Evolutionary conservation across 345 rosid species (phyloP).

Genomic region (Lepidium aucheri): DNA sequence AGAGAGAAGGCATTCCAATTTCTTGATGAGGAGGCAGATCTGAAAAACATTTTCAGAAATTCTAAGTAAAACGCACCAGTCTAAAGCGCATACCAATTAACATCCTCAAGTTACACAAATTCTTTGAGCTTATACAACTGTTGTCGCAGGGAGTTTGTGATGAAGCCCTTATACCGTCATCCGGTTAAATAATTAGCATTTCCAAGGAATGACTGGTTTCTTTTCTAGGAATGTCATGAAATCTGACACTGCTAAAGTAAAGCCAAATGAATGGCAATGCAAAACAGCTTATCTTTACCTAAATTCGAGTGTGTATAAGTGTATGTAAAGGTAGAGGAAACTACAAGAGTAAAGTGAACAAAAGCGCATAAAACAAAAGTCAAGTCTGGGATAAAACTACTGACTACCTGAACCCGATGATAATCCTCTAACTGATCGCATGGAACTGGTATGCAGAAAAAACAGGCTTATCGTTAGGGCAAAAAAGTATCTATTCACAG

Average conservation of each 20-base stretch:
- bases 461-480: neutral
- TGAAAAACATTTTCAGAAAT: too few species aligned
- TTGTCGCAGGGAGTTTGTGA: neutral
- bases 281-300: neutral
- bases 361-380: neutral
- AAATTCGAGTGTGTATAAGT: neutral
- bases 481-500: too few species aligned
- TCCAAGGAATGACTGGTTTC: neutral
- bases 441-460: conserved; percentile 36
- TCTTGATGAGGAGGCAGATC: conserved; percentile 90
- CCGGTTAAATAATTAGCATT: neutral
- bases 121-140: neutral
- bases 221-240: neutral
- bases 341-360: neutral
- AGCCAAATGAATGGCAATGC: neutral
- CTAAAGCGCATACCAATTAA: neutral
- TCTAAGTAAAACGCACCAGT: too few species aligned
- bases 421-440: conserved; percentile 51
- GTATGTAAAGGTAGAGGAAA: neutral
- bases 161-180: neutral
- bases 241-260: neutral
- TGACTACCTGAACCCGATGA: conserved; percentile 71
- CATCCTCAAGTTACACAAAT: neutral
- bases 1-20: conserved; percentile 99
- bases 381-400: neutral